Evolutionary conservation across 352 stramenopile genomes (phyloP), one percentile per base, ranked within the genome.

Genomic region (Phytophthora aleatoria): DNA sequence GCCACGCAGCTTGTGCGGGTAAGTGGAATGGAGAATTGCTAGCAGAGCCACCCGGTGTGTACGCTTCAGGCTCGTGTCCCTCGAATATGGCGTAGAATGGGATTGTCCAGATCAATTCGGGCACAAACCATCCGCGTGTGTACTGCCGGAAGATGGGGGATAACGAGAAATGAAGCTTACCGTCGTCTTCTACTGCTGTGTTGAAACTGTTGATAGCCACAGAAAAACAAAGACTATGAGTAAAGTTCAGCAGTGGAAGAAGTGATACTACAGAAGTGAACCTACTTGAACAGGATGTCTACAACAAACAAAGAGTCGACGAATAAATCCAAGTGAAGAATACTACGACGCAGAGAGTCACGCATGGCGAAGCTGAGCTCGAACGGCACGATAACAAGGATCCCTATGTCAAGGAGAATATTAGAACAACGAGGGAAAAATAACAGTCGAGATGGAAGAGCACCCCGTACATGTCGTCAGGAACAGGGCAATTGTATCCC

Each of bases 221-320:
- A 20, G 33, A n/a, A 44, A 44, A 44, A 44, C 3, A 31, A 10
- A 26, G 16, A 13, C 11, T n/a, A 10, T 47, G 24, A 39, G 28
- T 12, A 39, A 10, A 35, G 5, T 1, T 41, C 27, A 38, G 10
- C 7, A 33, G 20, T 48, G 16, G 16, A 24, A 6, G 42, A 48
- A n/a, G n/a, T 6, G 3, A 6, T 1, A 5, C 20, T 20, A 20
- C 20, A 20, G 20, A n/a, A 9, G 26, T 9, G 4, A 64, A 74
- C 69, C 39, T 67, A 92, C 83, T 89, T 92, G 51, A 92, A 67
- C 1, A 81, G n/a, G 43, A 94, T 90, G 33, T 92, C 83, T 35
- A 89, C 53, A 6, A 57, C 53, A 52, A 94, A 94, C 56, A 91
- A 75, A 12, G 33, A 43, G 58, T 94, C 85, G 7, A 94, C 64